Conservation (phyloP, 2,329 filamentous ascomycete species). For the Paraphaeosphaeria sporulosa region DNA sequence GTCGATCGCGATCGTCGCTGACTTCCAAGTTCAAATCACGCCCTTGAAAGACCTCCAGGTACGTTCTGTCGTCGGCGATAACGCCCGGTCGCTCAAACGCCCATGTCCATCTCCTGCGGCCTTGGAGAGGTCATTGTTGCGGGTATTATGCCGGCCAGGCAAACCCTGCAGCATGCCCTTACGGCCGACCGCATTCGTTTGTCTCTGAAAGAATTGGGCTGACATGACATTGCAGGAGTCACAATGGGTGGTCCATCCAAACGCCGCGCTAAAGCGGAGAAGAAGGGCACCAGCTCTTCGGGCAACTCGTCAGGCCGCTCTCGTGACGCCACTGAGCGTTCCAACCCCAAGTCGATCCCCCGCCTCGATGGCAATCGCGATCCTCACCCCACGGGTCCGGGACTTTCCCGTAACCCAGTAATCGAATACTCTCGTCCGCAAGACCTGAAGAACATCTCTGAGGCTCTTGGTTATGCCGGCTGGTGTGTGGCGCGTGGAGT, state of each 20-base stretch:
- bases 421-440: slow-evolving; percentile 37
- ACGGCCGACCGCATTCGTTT: slow-evolving; percentile 9
- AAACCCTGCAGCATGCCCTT: neutral
- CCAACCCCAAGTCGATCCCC: slow-evolving; percentile 37
- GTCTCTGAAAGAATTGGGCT: slow-evolving; percentile 27
- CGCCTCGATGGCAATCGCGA: slow-evolving; percentile 48
- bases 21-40: neutral
- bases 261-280: slow-evolving; percentile 41
- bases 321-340: slow-evolving; percentile 34
- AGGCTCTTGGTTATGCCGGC: slow-evolving; percentile 44
- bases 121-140: neutral
- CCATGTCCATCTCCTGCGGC: neutral
- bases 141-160: neutral
- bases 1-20: slow-evolving; percentile 1
- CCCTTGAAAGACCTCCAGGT: slow-evolving; percentile 10
- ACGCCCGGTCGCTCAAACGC: neutral
- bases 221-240: slow-evolving; percentile 19
- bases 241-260: slow-evolving; percentile 50
- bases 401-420: neutral
- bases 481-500: slow-evolving; percentile 49
- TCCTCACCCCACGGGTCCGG: slow-evolving; percentile 17
- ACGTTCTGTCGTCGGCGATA: slow-evolving; percentile 9
- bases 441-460: slow-evolving; percentile 47
- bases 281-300: slow-evolving; percentile 34
- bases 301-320: slow-evolving; percentile 36